A percentile compares a stretch with the other conserved stretches of the same genome.
These are phyloP conservation scores for Penicillium olsonii DNA, from an alignment of 2,329 filamentous ascomycete species.

Conservation along the genomic window DNA sequence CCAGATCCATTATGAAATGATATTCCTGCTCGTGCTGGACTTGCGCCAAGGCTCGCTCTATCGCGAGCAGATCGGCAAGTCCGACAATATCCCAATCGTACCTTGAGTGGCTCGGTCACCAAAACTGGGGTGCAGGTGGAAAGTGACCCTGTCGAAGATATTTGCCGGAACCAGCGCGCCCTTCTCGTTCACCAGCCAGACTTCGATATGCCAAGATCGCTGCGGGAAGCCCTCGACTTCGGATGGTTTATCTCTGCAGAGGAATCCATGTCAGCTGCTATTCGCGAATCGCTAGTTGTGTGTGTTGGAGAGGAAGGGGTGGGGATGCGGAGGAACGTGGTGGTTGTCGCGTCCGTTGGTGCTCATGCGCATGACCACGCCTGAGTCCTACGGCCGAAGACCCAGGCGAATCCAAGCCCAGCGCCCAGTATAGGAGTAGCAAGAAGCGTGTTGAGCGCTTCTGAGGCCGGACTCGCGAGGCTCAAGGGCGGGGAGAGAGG, in stretches of 20 bases:
- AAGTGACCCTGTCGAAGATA: conserved; percentile 88
- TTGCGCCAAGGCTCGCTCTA: background rate
- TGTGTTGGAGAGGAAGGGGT: background rate
- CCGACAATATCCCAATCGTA: conserved; percentile 49
- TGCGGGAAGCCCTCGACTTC: conserved; percentile 87
- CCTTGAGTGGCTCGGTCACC: conserved; percentile 77
- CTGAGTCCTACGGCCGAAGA: background rate
- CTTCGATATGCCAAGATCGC: conserved; percentile 85
- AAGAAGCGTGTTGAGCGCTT: background rate
- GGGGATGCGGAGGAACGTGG: background rate
- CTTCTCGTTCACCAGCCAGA: conserved; percentile 81
- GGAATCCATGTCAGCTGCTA: conserved; percentile 7
- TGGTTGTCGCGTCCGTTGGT: background rate
- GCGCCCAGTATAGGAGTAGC: background rate
- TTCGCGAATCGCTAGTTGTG: background rate
- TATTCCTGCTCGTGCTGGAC: background rate
- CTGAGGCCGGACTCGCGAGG: background rate
- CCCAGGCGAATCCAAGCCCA: no score
- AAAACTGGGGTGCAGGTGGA: conserved; percentile 93
- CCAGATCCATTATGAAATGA: no score
- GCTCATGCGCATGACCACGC: background rate
- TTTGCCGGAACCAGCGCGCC: conserved; percentile 80
- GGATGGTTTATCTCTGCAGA: conserved; percentile 72
- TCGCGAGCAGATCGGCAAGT: background rate
- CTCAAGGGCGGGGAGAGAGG: background rate